These are phyloP conservation scores for Boletus rubroflammeus DNA, from an alignment of 768 basidiomycete genomes.

Conservation along the genomic window DNA sequence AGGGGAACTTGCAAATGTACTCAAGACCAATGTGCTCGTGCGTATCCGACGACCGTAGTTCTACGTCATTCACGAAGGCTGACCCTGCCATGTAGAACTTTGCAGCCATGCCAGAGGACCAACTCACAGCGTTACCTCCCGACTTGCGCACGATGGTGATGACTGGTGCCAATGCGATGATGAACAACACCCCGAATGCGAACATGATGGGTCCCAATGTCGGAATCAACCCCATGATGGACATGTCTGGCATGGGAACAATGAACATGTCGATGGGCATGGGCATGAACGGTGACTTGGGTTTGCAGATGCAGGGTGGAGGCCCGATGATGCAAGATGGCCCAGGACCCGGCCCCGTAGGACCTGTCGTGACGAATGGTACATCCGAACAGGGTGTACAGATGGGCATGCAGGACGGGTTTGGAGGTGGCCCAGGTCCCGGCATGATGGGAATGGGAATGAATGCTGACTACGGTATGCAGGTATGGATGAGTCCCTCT, in stretches of 20 bases:
- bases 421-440: constrained; percentile 40
- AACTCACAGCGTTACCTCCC: constrained; percentile 69
- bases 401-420: constrained; percentile 42
- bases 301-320: constrained; percentile 46
- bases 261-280: constrained; percentile 53
- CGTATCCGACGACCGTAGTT: constrained; percentile 26
- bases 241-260: constrained; percentile 62
- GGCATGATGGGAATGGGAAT: constrained; percentile 72
- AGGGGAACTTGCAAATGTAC: constrained; percentile 72
- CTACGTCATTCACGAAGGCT: not conserved
- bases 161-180: constrained; percentile 75
- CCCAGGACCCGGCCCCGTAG: constrained; percentile 33
- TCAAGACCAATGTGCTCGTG: constrained; percentile 82
- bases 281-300: constrained; percentile 67
- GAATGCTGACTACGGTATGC: constrained; percentile 67
- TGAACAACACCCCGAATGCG: constrained; percentile 54
- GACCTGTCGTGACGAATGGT: constrained; percentile 35
- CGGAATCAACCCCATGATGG: constrained; percentile 74
- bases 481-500: constrained; percentile 48
- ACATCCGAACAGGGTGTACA: constrained; percentile 39
- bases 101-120: constrained; percentile 78
- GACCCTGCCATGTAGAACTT: constrained; percentile 53
- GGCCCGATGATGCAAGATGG: constrained; percentile 56
- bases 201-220: constrained; percentile 51
- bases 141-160: constrained; percentile 87